Conservation (phyloP, 2,329 filamentous ascomycete species). For the Gyromitra esculenta region DNA sequence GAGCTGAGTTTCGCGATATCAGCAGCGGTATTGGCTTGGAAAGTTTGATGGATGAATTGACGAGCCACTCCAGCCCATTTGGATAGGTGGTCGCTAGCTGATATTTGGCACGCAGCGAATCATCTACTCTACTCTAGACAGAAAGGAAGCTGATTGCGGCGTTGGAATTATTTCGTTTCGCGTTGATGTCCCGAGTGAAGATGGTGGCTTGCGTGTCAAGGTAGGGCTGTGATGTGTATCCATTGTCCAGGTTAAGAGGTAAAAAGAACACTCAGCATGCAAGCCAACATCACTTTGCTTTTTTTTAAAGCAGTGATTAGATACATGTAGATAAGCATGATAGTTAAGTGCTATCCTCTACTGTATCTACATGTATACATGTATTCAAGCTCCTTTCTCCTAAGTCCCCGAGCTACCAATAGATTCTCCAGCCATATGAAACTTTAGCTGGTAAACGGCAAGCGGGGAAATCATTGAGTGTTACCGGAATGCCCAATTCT, state of each 20-base stretch:
- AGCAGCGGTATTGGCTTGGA: slow-evolving; percentile 9
- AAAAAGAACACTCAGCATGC: slow-evolving; percentile 33
- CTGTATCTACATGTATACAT: slow-evolving; percentile 5
- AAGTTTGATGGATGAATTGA: background rate
- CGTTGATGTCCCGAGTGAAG: background rate
- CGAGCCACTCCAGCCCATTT: background rate
- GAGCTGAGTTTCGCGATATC: slow-evolving; percentile 25
- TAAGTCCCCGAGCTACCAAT: slow-evolving; percentile 2
- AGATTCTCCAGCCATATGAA: slow-evolving; percentile 15
- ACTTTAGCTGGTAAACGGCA: slow-evolving; percentile 33
- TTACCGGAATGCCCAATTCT: slow-evolving; percentile 22
- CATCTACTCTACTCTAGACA: too few species aligned
- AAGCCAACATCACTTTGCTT: slow-evolving; percentile 36
- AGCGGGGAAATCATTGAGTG: slow-evolving; percentile 25
- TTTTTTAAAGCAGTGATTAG: slow-evolving; percentile 30
- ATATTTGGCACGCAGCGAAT: background rate
- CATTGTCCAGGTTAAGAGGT: slow-evolving; percentile 4
- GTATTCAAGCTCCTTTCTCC: slow-evolving; percentile 23
- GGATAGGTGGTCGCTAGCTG: background rate
- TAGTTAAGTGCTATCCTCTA: slow-evolving; percentile 7
- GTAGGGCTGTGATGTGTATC: slow-evolving; percentile 33
- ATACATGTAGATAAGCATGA: slow-evolving; percentile 15
- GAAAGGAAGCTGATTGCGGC: background rate
- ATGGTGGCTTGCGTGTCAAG: background rate
- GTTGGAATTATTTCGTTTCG: background rate